phyloP scores from a whole-genome alignment of 139 green algal species.

The Chlorella vulgaris region DNA sequence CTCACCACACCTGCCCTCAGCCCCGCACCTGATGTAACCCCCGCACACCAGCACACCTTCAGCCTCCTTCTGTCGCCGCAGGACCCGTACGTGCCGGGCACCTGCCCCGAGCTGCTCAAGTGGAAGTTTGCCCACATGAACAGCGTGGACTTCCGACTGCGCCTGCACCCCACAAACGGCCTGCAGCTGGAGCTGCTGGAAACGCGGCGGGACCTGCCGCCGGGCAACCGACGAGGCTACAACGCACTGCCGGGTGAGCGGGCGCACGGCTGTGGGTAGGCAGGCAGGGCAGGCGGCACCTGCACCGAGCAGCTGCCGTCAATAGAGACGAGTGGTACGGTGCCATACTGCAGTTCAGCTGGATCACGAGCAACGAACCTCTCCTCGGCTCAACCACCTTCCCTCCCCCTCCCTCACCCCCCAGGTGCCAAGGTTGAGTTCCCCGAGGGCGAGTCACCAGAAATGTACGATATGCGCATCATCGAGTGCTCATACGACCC shows the following conservation, averaged over 20 bases:
- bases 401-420: too few species aligned
- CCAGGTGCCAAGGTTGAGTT: constrained; percentile 49
- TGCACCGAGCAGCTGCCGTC: too few species aligned
- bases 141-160: constrained; percentile 92
- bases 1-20: too few species aligned
- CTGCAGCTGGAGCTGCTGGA: constrained; percentile 40
- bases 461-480: constrained; percentile 62
- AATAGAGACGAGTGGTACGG: too few species aligned
- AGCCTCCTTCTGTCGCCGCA: constrained; percentile 31
- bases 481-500: constrained; percentile 85
- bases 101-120: constrained; percentile 91
- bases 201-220: constrained; percentile 11
- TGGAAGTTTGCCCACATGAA: constrained; percentile 98
- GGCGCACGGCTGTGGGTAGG: not conserved
- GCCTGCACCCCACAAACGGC: constrained; percentile 20
- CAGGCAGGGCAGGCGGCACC: too few species aligned
- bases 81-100: constrained; percentile 80
- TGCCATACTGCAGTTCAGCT: too few species aligned
- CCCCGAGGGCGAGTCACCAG: constrained; percentile 35
- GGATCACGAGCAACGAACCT: too few species aligned
- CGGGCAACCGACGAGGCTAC: not conserved
- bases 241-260: constrained; percentile 6
- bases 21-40: not conserved
- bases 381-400: too few species aligned
- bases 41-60: too few species aligned